These are phyloP conservation scores for Saksenaea vasiformis DNA, from an alignment of 371 early-diverging fungal genomes.

Conservation along the genomic window DNA sequence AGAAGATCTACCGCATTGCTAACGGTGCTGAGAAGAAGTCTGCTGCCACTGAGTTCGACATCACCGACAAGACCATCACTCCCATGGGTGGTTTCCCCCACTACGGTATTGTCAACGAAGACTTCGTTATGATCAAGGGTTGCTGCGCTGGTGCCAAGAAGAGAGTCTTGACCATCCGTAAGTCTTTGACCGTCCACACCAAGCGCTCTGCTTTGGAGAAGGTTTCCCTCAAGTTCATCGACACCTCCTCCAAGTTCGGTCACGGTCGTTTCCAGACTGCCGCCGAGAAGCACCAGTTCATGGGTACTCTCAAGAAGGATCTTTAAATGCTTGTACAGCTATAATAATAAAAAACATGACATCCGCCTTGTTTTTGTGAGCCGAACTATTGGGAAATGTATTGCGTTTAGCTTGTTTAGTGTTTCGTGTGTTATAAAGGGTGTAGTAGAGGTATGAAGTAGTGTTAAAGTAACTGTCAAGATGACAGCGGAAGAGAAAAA, in stretches of 20 bases:
- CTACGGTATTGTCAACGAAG: conserved; percentile 98
- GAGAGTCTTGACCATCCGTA: conserved; percentile 99
- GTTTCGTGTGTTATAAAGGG: neutral
- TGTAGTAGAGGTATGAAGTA: too few species aligned
- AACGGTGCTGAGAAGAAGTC: conserved; percentile 85
- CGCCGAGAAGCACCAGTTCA: conserved; percentile 97
- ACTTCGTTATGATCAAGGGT: conserved; percentile 99
- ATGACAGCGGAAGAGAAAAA: too few species aligned
- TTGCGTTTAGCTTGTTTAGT: neutral
- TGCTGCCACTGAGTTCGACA: conserved; percentile 97
- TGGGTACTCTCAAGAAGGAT: conserved; percentile 94
- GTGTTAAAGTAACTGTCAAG: too few species aligned
- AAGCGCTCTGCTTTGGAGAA: conserved; percentile 96
- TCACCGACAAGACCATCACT: conserved; percentile 97
- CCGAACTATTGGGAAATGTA: neutral
- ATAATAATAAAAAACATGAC: neutral
- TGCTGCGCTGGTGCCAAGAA: conserved; percentile 97
- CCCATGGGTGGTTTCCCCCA: conserved; percentile 99
- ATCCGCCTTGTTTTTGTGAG: conserved; percentile 4
- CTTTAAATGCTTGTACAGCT: conserved; percentile 24
- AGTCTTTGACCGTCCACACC: conserved; percentile 95
- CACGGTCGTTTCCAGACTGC: conserved; percentile 99
- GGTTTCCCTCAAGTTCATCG: conserved; percentile 98
- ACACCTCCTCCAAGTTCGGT: conserved; percentile 99
- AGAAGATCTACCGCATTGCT: conserved; percentile 99